Base-by-base conservation (phyloP, 768 basidiomycete genomes). In the Nidula microcarpa region DNA sequence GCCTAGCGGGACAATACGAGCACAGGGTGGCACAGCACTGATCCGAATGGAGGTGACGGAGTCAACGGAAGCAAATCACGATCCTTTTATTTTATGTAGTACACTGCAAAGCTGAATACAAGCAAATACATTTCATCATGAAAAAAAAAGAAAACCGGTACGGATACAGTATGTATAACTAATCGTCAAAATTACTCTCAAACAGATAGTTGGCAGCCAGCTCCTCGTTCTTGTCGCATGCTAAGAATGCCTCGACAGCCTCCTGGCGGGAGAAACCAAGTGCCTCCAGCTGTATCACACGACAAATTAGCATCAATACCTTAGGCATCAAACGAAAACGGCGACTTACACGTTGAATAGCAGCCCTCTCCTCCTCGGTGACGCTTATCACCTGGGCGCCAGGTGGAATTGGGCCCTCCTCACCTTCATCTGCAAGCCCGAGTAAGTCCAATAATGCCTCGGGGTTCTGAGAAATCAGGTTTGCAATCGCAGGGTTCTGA, bases 211-310 rank as follows among this genome's bases (percentile, higher is more conserved):
- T 97, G 11, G 96, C 97, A 7, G 97, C 94, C 16, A 95, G 72
- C 65, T 98, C 94, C 71, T 98, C 97, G 64, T 98, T 94, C 80
- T 91, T 94, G 68, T 94, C 97, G 68, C 95, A 98, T 1, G 87
- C 90, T 65, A 96, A 82, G 70, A 91, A 99, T 1, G 97, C 97
- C 68, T 98, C 84, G 35, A 95, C 72, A n/a, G 79, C 96, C 0
- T 75, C 74, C 43, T 94, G 78, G 39, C 92, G 81, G 14, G 90
- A 68, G 68, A 99, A 98, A 0, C 97, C 96, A 45, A 98, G 82
- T 1, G 74, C 86, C 70, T 91, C 83, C 56, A 97, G 75, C 95
- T 97, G 58, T 2, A 51, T 23, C 4, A 43, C 34, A 58, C 43
- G 46, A 33, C n/a, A 37, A 18, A 57, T 55, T 10, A 47, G 10